Evolutionary conservation across 495 filamentous ascomycete genomes (phyloP), one percentile per base, ranked within the genome.

Genomic region (Saxispiralis lemnorum): DNA sequence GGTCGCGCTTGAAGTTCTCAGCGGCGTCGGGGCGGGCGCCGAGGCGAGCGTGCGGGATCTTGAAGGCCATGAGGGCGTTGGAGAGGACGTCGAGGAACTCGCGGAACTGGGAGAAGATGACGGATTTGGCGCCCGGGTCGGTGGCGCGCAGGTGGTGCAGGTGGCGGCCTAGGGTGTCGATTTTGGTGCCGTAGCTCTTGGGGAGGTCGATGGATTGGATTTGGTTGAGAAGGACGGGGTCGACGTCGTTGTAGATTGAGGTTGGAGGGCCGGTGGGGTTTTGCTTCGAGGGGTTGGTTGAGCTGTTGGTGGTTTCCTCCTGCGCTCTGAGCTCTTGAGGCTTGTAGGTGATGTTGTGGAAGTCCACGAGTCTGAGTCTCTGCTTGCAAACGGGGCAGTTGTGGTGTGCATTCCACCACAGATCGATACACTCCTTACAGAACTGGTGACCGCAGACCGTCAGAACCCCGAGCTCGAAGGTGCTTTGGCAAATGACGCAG

Each of bases 391-490:
- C 66, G 6, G 61, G 60, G 40, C 61, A 64, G 7, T 41, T 61
- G 12, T 56, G 51, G 37, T 63, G 51, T 9, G 41, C 6, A 4
- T 40, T 49, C 58, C 55, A 81, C 88, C 89, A 97, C 7, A 72
- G 43, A 3, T 63, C 62, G 21, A 95, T 73, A 59, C 89, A 97
- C 28, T 81, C 80, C 43, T 77, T 81, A 62, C 88, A 95, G 53
- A 81, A 95, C 44, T 79, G 73, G 53, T 97, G 88, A 0, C 88
- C 88, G 59, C 88, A 97, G 2, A 79, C 69, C 1, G 88, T 95
- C 53, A 97, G 65, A 21, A 87, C 78, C 35, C 88, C 89, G 35
- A 71, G 60, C 52, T 80, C 78, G 56, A 93, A 86, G 5, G 62
- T 48, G 1, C 66, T 64, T 44, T 79, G 74, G 56, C 86, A 93